Evolutionary conservation across 208 protist species (phyloP).

Genomic region (Perkinsela sp.): DNA sequence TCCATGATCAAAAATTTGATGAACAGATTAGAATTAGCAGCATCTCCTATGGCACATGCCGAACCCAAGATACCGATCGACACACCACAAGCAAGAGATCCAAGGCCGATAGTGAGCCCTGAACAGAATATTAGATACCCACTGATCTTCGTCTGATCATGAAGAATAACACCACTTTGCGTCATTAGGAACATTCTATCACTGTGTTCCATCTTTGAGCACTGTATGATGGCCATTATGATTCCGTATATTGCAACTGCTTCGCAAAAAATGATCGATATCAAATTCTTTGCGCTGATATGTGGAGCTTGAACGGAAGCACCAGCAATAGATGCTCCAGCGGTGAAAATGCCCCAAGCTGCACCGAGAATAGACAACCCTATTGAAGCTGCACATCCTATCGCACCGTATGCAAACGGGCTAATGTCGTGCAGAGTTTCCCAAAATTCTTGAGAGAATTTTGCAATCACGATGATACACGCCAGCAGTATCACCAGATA

Average conservation of each 20-base stretch:
- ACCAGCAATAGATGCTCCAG: slow-evolving; percentile 45
- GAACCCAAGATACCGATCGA: slow-evolving; percentile 81
- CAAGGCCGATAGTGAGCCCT: slow-evolving; percentile 72
- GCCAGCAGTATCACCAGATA: slow-evolving; percentile 22
- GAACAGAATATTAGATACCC: slow-evolving; percentile 77
- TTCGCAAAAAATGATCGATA: slow-evolving; percentile 94
- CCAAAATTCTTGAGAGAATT: slow-evolving; percentile 41
- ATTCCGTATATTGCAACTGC: slow-evolving; percentile 95
- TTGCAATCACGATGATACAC: slow-evolving; percentile 36
- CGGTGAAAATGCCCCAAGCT: slow-evolving; percentile 57
- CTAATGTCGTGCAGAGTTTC: slow-evolving; percentile 21
- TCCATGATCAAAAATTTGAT: slow-evolving; percentile 90
- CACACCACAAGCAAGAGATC: slow-evolving; percentile 78
- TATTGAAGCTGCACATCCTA: slow-evolving; percentile 43
- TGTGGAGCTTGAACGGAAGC: slow-evolving; percentile 46
- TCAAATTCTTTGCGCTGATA: slow-evolving; percentile 71
- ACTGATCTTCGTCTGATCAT: slow-evolving; percentile 12
- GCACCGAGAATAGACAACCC: slow-evolving; percentile 48
- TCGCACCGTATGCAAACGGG: slow-evolving; percentile 34
- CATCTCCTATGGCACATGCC: slow-evolving; percentile 80
- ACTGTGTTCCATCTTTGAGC: slow-evolving; percentile 38
- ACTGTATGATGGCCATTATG: slow-evolving; percentile 93
- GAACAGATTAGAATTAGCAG: slow-evolving; percentile 70
- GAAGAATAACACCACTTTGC: slow-evolving; percentile 14
- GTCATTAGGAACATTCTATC: background rate